A percentile compares a stretch with the other conserved stretches of the same genome.
These are phyloP conservation scores for Flaveria bidentis DNA, from an alignment of 129 eudicot species.

Conservation along the genomic window DNA sequence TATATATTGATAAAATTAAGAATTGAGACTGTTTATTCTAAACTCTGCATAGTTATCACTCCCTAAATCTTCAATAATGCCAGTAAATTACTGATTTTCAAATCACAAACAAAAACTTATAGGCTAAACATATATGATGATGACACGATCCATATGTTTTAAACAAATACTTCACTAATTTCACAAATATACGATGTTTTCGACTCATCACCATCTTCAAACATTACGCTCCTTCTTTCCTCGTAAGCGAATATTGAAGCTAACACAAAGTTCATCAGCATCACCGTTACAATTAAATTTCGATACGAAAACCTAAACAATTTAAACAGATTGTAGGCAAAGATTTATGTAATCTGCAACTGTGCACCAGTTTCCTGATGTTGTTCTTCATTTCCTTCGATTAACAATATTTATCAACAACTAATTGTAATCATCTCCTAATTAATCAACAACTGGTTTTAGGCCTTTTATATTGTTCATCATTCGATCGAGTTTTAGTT, in stretches of 20 bases:
- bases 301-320: background rate
- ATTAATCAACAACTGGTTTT: no score
- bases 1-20: no score
- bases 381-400: constrained; percentile 13
- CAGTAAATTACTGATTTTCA: background rate
- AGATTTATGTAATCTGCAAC: background rate
- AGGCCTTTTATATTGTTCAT: no score
- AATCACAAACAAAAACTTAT: constrained; percentile 40
- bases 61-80: background rate
- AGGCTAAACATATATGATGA: constrained; percentile 83
- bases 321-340: background rate
- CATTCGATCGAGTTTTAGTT: no score
- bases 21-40: background rate
- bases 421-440: no score
- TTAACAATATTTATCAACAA: background rate
- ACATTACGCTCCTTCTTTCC: constrained; percentile 46
- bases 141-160: constrained; percentile 58
- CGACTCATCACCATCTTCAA: constrained; percentile 30
- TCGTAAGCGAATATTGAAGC: constrained; percentile 68
- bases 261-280: constrained; percentile 48
- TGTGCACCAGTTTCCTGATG: background rate
- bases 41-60: background rate
- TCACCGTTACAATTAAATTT: constrained; percentile 38
- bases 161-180: constrained; percentile 57
- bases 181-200: constrained; percentile 21